Conservation (phyloP, 148 eudicot genomes). For the Camellia granthamiana region DNA sequence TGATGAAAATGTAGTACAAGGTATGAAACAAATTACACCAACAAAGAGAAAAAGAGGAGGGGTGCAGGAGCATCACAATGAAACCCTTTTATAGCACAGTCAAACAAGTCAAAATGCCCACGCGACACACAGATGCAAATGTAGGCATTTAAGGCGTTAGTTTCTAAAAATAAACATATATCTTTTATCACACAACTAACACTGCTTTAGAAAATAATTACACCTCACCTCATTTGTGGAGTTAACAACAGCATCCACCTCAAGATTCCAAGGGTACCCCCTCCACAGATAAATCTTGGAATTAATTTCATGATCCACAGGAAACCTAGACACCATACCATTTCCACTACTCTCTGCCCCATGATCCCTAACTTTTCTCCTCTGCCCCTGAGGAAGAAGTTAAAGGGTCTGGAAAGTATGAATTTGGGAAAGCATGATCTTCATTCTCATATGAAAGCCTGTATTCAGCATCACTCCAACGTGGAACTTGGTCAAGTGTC, state of each 20-base stretch:
- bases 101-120: not conserved
- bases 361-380: too few species aligned
- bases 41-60: too few species aligned
- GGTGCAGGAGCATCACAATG: too few species aligned
- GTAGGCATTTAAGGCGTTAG: not conserved
- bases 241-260: slow-evolving; percentile 99
- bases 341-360: slow-evolving; percentile 60
- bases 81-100: not conserved
- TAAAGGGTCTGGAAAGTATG: slow-evolving; percentile 64
- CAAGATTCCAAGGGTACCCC: slow-evolving; percentile 97
- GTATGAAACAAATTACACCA: too few species aligned
- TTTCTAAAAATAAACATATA: not conserved
- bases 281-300: slow-evolving; percentile 93
- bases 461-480: slow-evolving; percentile 84
- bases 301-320: slow-evolving; percentile 81
- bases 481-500: slow-evolving; percentile 89
- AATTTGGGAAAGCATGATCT: slow-evolving; percentile 44
- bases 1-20: too few species aligned
- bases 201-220: not conserved
- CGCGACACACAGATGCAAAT: not conserved
- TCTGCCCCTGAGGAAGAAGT: slow-evolving; percentile 60
- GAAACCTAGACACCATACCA: slow-evolving; percentile 75
- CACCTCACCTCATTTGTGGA: slow-evolving; percentile 87
- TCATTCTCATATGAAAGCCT: slow-evolving; percentile 61
- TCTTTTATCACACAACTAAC: not conserved